Base-by-base conservation (phyloP, 208 protist species). In the Leishmania turanica region DNA sequence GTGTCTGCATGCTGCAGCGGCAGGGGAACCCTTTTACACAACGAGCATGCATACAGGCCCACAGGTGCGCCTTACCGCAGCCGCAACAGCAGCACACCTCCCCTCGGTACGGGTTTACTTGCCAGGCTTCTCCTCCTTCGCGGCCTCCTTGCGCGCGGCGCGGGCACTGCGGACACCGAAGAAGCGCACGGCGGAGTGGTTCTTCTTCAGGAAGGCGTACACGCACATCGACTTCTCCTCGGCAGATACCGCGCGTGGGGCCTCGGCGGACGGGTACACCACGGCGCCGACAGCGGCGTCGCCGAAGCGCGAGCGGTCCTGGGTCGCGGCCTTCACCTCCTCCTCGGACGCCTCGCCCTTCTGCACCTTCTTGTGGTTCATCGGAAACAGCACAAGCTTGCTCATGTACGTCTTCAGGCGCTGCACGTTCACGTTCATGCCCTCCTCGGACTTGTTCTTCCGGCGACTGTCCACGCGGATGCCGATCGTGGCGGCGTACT, bases 401-500 rank as follows among this genome's bases (percentile, higher is more conserved):
- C 88, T 92, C 87, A 98, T 87, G 95, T 99, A 99, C 80, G 96
- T 96, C 94, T 99, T 99, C 72, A 99, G 92, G 84, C 99, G 95
- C 84, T 98, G 89, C 49, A 99, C 92, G 90, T 99, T 99, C 71
- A 90, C 83, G 76, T 95, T 88, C 75, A 99, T 89, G 79, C 90
- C 86, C 88, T 99, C 98, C 86, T 99, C 93, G 27, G 91, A 96
- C 84, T 96, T 93, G 96, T 99, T 99, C 85, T 91, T 96, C 27
- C 99, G 94, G 89, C 99, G 95, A 77, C 84, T 76, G 84, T 99
- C 99, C 80, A 99, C 98, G 65, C 97, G 82, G 86, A 99, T 99
- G 83, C 99, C 99, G 79, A 99, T 98, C 56, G 98, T 99, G 73
- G 81, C 84, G 71, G 99, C 99, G 71, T 96, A 95, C 58, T 82